These are phyloP conservation scores for Malania oleifera DNA, from an alignment of 164 flowering plant species.

Conservation along the genomic window DNA sequence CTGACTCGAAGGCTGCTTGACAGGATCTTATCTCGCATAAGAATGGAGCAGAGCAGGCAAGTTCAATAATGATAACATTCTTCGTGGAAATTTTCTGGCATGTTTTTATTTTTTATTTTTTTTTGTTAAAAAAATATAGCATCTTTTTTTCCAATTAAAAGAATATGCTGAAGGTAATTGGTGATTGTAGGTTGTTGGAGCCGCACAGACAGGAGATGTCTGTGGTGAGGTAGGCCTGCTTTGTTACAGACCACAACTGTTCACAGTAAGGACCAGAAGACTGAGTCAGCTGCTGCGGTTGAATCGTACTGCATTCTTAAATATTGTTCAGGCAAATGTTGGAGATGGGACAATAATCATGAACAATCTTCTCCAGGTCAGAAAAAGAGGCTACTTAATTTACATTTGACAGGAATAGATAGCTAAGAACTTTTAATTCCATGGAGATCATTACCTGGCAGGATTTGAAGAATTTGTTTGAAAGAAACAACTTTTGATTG, in stretches of 20 bases:
- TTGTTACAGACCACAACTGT: constrained; percentile 47
- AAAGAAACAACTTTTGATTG: too few relatives aligned
- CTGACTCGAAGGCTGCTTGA: constrained; percentile 1
- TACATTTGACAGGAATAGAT: not conserved
- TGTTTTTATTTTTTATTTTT: not conserved
- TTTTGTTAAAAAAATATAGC: not conserved
- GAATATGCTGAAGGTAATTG: not conserved
- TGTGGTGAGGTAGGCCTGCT: constrained; percentile 48
- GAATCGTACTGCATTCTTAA: constrained; percentile 39
- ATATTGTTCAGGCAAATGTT: constrained; percentile 43
- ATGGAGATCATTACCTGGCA: too few relatives aligned
- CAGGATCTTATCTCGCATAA: constrained; percentile 41
- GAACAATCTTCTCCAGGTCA: constrained; percentile 51
- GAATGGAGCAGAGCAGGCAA: constrained; percentile 41
- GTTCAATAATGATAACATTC: not conserved
- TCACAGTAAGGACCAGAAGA: constrained; percentile 44
- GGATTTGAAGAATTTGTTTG: too few relatives aligned
- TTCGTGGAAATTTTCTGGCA: too few relatives aligned
- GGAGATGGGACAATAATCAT: constrained; percentile 52
- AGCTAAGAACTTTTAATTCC: not conserved
- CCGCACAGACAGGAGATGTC: constrained; percentile 37
- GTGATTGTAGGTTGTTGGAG: constrained; percentile 37
- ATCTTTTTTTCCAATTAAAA: not conserved
- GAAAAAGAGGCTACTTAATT: not conserved
- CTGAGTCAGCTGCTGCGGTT: constrained; percentile 46